Base-by-base conservation (phyloP, 1,139 yeast genomes). In the Sugiyamaella castrensis region DNA sequence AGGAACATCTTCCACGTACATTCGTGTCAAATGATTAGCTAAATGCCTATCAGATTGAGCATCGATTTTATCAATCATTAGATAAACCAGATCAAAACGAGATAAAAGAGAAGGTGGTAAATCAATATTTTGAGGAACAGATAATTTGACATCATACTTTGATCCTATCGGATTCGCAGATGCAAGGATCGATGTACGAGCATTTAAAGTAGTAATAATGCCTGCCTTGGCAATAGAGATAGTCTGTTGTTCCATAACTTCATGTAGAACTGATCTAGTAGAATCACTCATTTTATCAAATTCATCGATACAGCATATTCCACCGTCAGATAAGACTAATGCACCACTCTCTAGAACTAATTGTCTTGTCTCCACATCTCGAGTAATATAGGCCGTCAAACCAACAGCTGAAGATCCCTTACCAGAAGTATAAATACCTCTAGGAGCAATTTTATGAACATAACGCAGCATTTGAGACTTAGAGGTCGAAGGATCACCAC, bases 391-490 rank as follows among this genome's bases (percentile, higher is more conserved):
- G 0, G 99, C 98, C 0, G 99, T 92, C 64, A 92, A 76, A 73
- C 99, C 99, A 49, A 92, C 99, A 0, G 99, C 99, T 24, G 98
- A 92, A 0, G 98, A 89, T 48, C 98, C 98, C 64, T 92, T 92
- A 69, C 99, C 99, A 1, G 97, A 89, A 1, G 99, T 92, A 67
- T 91, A 92, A 37, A 94, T 88, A 59, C 98, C 98, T 65, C 98
- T 77, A 36, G 99, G 99, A 0, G 98, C 95, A 57, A 92, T 92
- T 65, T 91, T 88, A 70, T 92, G 98, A 44, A 92, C 98, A 59
- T 92, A 92, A 63, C 89, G 94, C 58, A 92, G 74, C 50, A 92
- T 72, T 68, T 92, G 99, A 1, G 98, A 92, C 66, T 92, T 92
- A 10, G 98, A 84, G 2, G 99, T 92, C 8, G 98, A 91, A 2